Conservation (phyloP, 371 early-diverging fungal species). For the Mycotypha africana region DNA sequence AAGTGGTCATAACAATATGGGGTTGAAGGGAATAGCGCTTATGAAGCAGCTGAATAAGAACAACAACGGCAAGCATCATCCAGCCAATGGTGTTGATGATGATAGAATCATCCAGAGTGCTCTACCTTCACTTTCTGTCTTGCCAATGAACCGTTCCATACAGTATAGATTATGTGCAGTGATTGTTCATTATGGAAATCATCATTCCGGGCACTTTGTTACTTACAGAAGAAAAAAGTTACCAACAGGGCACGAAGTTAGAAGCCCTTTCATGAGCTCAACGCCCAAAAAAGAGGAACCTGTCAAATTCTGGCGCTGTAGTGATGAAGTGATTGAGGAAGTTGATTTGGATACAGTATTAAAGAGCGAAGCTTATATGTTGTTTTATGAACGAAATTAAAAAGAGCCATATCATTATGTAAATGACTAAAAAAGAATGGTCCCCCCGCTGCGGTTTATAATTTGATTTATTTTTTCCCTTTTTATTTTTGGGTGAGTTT, state of each 20-base stretch:
- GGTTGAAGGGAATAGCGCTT: constrained; percentile 30
- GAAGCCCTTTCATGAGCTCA: constrained; percentile 25
- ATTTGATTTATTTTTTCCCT: neutral
- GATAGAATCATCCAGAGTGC: constrained; percentile 32
- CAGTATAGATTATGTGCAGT: constrained; percentile 77
- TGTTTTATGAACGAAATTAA: constrained; percentile 73
- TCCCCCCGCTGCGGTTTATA: too few relatives aligned
- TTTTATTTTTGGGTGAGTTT: neutral
- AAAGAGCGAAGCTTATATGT: constrained; percentile 77
- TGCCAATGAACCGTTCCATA: constrained; percentile 27
- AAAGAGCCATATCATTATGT: neutral
- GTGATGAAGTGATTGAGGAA: constrained; percentile 82
- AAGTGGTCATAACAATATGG: constrained; percentile 7
- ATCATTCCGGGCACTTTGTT: constrained; percentile 93
- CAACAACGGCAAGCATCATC: neutral
- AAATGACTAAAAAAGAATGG: neutral
- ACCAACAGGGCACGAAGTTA: constrained; percentile 43
- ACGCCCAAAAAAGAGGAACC: constrained; percentile 20
- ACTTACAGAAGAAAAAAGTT: constrained; percentile 71
- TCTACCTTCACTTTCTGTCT: constrained; percentile 27
- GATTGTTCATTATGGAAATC: constrained; percentile 82
- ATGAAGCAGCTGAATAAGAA: constrained; percentile 12
- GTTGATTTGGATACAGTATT: constrained; percentile 68
- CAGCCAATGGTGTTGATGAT: too few relatives aligned
- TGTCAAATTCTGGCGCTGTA: constrained; percentile 66